phyloP scores from a whole-genome alignment of 441 rosid species.

The Raphanus hybrid region DNA sequence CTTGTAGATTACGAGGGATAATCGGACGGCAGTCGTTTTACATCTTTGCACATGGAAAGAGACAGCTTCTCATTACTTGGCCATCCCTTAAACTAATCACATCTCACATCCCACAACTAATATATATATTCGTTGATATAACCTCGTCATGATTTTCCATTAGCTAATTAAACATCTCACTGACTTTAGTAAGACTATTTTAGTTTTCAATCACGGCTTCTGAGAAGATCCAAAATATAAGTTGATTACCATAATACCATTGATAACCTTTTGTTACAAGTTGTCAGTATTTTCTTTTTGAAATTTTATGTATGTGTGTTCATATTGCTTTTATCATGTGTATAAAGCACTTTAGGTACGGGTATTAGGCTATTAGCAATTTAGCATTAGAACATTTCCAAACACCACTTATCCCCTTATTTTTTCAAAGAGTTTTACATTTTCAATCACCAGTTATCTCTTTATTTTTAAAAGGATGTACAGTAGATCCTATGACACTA shows the following conservation, averaged over 20 bases:
- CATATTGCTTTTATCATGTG: background rate
- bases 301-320: background rate
- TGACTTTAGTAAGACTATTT: background rate
- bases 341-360: background rate
- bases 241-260: background rate
- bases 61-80: constrained; percentile 18
- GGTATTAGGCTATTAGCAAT: background rate
- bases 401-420: too few species aligned
- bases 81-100: constrained; percentile 15
- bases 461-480: too few species aligned
- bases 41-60: constrained; percentile 36
- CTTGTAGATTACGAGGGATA: constrained; percentile 30
- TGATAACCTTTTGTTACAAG: background rate
- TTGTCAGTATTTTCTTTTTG: background rate
- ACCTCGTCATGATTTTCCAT: background rate
- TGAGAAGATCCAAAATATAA: constrained; percentile 1
- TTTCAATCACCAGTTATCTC: too few species aligned
- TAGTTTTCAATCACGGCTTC: background rate
- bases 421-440: too few species aligned
- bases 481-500: too few species aligned
- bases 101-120: background rate
- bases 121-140: background rate
- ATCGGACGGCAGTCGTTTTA: constrained; percentile 15
- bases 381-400: too few species aligned
- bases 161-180: background rate